Evolutionary conservation across 1,284 basidiomycete species (phyloP).

Genomic region (Sporisorium exsertum): DNA sequence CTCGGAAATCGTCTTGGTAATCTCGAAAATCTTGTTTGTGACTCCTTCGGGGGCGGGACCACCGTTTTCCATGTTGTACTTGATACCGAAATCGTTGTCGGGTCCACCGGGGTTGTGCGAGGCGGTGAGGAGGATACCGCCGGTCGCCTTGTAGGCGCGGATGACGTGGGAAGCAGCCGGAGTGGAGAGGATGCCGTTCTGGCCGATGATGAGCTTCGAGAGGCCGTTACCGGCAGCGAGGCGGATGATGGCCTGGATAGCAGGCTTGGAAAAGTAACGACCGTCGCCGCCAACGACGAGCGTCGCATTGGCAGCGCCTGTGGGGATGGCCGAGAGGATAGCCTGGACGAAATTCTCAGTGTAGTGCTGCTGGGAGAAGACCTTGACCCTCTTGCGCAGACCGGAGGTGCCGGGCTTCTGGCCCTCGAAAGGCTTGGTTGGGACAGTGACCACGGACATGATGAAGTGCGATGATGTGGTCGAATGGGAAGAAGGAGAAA

Average conservation of each 20-base stretch:
- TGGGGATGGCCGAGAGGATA: constrained; percentile 89
- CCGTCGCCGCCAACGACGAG: constrained; percentile 97
- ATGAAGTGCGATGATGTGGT: constrained; percentile 4
- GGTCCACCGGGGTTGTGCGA: constrained; percentile 98
- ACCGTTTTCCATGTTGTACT: constrained; percentile 97
- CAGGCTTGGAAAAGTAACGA: constrained; percentile 90
- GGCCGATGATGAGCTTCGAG: constrained; percentile 69
- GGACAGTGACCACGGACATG: constrained; percentile 63
- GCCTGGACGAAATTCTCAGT: constrained; percentile 98
- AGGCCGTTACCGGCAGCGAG: constrained; percentile 84
- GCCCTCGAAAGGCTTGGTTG: constrained; percentile 67
- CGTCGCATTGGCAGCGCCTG: constrained; percentile 78
- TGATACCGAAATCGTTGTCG: constrained; percentile 97
- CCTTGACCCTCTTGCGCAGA: constrained; percentile 68
- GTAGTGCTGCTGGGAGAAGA: constrained; percentile 79
- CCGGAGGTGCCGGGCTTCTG: constrained; percentile 69
- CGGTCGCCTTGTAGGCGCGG: constrained; percentile 92
- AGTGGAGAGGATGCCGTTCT: constrained; percentile 92
- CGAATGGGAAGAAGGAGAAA: background rate
- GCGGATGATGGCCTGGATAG: constrained; percentile 88
- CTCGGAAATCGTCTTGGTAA: constrained; percentile 84
- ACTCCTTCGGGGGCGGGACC: constrained; percentile 95
- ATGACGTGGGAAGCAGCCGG: constrained; percentile 97
- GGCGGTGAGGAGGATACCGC: constrained; percentile 97
- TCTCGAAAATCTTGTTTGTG: constrained; percentile 92